Evolutionary conservation across 2,329 filamentous ascomycete genomes (phyloP).

Genomic region (Pseudonectria foliicola): DNA sequence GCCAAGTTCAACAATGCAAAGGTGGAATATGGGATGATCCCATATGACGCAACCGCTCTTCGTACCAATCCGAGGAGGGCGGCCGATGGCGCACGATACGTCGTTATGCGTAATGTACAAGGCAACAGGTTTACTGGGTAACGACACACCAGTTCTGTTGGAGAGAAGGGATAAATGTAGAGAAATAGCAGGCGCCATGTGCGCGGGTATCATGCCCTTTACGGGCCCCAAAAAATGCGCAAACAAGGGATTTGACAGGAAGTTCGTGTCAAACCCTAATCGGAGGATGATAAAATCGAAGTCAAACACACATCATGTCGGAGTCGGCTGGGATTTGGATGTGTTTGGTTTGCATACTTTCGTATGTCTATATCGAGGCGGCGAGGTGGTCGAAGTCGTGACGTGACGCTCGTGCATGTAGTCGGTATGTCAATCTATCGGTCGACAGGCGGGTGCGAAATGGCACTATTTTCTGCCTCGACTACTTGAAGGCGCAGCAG

Average conservation of each 20-base stretch:
- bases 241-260: slow-evolving; percentile 10
- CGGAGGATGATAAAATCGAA: slow-evolving; percentile 7
- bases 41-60: too few species aligned
- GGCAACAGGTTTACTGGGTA: too few species aligned
- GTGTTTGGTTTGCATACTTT: too few species aligned
- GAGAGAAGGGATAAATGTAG: slow-evolving; percentile 2
- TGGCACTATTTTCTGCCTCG: slow-evolving; percentile 47
- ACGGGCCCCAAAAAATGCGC: slow-evolving; percentile 16
- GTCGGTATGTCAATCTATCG: neutral
- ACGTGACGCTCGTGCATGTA: neutral
- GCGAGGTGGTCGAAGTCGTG: neutral
- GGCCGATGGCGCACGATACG: too few species aligned
- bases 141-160: neutral
- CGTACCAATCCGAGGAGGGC: too few species aligned
- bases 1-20: too few species aligned
- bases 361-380: too few species aligned
- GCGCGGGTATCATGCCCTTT: slow-evolving; percentile 26
- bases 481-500: slow-evolving; percentile 39
- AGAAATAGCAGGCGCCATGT: slow-evolving; percentile 15
- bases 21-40: too few species aligned
- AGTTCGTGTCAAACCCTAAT: slow-evolving; percentile 1
- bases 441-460: too few species aligned
- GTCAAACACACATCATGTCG: slow-evolving; percentile 2
- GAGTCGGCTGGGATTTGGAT: neutral
- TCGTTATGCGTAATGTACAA: too few species aligned